Evolutionary conservation across 768 basidiomycete species (phyloP), one percentile per base, ranked within the genome.

Genomic region (Suillus subalutaceus): DNA sequence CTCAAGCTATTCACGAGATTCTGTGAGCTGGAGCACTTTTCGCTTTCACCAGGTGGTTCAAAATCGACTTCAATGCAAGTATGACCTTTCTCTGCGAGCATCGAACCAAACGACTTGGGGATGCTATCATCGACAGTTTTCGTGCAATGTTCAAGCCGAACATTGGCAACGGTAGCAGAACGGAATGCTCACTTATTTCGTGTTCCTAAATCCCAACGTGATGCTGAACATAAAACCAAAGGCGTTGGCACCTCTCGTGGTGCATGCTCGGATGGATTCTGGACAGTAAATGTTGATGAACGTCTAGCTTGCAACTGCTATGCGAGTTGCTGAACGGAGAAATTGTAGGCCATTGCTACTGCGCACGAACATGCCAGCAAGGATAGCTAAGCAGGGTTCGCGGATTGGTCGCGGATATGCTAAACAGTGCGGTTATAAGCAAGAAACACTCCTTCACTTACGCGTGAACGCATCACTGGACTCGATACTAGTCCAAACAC

Each of bases 191-290:
- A 85, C 83, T 80, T 81, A 66, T 72, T 72, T 43, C 70, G 68
- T 12, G 83, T 84, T 23, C 70, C 68, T 62, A 69, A 63, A 71
- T 84, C 82, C 84, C 85, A 84, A 37, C 69, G 62, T n/a, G 75
- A 77, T 0, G 84, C 79, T 16, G 85, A 85, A 44, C 86, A 79
- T 65, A 87, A 86, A 0, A 85, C 80, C 23, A 87, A 73, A 13
- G 86, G 86, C 6, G 85, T 86, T 8, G 86, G 85, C 10, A 77
- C 82, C 69, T 84, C 78, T 50, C 86, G 77, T 30, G 81, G 81
- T 13, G 84, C 82, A 68, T 72, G 77, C 10, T 70, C 48, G 2
- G 84, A 71, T 30, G 85, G 84, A 38, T 64, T 67, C 30, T 78
- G 79, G 20, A 84, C 44, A 26, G 82, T 69, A 40, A 79, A 79